phyloP scores from a whole-genome alignment of 108 stramenopile species.

The Conticribra weissflogii region DNA sequence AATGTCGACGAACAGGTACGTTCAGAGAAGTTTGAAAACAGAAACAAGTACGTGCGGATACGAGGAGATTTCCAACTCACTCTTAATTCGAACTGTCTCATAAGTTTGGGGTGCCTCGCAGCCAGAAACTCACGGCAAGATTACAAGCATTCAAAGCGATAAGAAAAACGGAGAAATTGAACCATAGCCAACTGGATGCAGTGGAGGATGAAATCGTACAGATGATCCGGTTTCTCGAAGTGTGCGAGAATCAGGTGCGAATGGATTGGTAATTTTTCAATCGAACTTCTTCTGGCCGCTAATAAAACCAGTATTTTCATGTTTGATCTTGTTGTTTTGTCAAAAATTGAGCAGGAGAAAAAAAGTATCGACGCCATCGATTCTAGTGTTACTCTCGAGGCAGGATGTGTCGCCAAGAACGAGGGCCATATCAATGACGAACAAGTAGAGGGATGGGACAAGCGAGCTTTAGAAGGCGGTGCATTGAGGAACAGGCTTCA shows the following conservation, averaged over 20 bases:
- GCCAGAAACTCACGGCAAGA: too few species aligned
- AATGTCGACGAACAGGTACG: too few species aligned
- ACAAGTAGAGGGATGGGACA: background rate
- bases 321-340: too few species aligned
- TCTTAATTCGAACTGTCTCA: too few species aligned
- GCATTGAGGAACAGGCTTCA: background rate
- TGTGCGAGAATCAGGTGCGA: background rate
- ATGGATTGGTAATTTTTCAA: too few species aligned
- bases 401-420: background rate
- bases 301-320: too few species aligned
- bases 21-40: too few species aligned
- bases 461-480: background rate
- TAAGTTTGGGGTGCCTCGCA: too few species aligned
- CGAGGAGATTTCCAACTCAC: too few species aligned
- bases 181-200: background rate
- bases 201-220: background rate
- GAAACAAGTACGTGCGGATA: too few species aligned
- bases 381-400: background rate
- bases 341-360: background rate
- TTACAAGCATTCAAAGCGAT: background rate
- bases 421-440: background rate
- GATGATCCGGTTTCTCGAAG: background rate
- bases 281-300: too few species aligned
- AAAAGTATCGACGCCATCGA: background rate
- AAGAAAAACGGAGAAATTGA: background rate